Base-by-base conservation (phyloP, 1,284 basidiomycete genomes). In the Entoloma clypeatum region DNA sequence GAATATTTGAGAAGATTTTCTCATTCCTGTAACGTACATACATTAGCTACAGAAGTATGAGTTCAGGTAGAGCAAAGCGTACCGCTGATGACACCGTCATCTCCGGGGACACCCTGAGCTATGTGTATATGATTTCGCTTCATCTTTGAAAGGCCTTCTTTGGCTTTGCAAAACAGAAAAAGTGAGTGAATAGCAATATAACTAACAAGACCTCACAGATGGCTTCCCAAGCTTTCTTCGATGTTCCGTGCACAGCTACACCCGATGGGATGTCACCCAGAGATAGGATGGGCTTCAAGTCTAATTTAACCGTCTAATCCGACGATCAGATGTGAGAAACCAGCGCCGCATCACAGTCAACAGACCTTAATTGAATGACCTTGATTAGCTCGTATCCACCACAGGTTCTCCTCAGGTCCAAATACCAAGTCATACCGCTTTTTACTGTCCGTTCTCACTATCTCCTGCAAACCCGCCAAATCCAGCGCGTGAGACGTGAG, bases 301-400 rank as follows among this genome's bases (percentile, higher is more conserved):
- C 80, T 17, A 94, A 64, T 32, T 81, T 67, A 9, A 89, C 71
- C 0, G 72, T 64, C 85, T 88, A 41, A 34, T 13, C 31, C 26
- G 37, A 19, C n/a, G n/a, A 35, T 30, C 8, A 7, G 9, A 14
- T 2, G 17, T n/a, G 24, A 22, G 19, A 14, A 11, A 10, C 7
- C 16, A 41, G 28, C 14, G 5, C 7, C 11, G 24, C 25, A 21
- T 16, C 1, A 36, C 31, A 17, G 25, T 36, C 16, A 32, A 51
- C 68, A 18, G 45, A 84, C 89, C 66, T 81, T 75, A 27, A 94
- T 68, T 2, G 92, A 89, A 65, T 98, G 95, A 0, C 95, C 96
- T 64, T 98, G 95, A 48, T 91, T 92, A 0, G 95, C 95, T 34
- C 92, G 74, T 51, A 97, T 93, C 80, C 84, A 93, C 79, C 85